Conservation (phyloP, 805 yeast genomes). For the Metschnikowia cerradonensis region DNA sequence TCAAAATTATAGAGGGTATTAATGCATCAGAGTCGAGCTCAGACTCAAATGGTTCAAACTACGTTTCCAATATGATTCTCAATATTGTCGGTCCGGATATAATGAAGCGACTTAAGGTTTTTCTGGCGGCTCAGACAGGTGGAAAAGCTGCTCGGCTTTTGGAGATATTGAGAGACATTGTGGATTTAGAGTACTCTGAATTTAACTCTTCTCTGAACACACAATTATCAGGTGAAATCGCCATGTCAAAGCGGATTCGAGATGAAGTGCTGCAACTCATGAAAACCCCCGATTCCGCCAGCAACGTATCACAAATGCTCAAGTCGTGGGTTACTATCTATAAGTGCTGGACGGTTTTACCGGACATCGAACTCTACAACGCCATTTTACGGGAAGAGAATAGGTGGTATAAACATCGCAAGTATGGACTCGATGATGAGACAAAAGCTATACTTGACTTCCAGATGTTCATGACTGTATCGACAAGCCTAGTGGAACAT, state of each 20-base stretch:
- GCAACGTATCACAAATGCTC: not conserved
- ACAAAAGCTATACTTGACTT: slow-evolving; percentile 11
- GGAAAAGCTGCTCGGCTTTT: slow-evolving; percentile 7
- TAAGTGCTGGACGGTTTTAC: slow-evolving; percentile 1
- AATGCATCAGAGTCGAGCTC: slow-evolving; percentile 7
- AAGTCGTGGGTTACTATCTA: slow-evolving; percentile 9
- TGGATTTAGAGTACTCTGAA: slow-evolving; percentile 10
- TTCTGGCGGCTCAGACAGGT: not conserved
- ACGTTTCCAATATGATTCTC: slow-evolving; percentile 13
- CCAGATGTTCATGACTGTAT: slow-evolving; percentile 7
- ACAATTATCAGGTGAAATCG: not conserved
- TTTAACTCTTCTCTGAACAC: not conserved
- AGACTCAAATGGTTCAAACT: slow-evolving; percentile 9
- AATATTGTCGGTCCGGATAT: slow-evolving; percentile 13
- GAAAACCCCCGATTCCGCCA: not conserved
- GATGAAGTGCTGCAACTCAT: slow-evolving; percentile 5
- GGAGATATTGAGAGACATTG: slow-evolving; percentile 5
- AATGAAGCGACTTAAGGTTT: slow-evolving; percentile 2
- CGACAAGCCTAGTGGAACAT: slow-evolving; percentile 3
- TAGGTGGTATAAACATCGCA: slow-evolving; percentile 5
- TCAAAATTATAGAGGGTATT: slow-evolving; percentile 14
- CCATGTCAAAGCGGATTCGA: slow-evolving; percentile 3
- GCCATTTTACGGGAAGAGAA: slow-evolving; percentile 5
- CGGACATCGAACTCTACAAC: slow-evolving; percentile 1
- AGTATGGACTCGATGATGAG: slow-evolving; percentile 9